These are phyloP conservation scores for Colletotrichum godetiae DNA, from an alignment of 2,329 filamentous ascomycete genomes.

Conservation along the genomic window DNA sequence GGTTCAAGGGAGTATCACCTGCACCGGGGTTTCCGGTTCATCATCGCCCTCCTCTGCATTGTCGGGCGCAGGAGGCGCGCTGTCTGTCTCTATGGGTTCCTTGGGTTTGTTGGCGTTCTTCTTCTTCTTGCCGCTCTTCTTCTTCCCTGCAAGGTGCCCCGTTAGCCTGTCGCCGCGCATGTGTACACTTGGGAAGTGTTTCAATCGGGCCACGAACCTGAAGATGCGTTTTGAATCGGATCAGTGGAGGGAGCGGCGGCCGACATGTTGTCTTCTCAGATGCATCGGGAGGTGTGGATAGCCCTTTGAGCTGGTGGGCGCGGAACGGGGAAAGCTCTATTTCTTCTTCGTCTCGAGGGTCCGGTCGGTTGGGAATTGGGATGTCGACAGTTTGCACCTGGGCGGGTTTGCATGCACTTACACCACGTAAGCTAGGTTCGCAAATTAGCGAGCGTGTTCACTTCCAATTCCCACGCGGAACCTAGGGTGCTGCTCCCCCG, in stretches of 20 bases:
- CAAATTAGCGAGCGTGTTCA: constrained; percentile 37
- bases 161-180: constrained; percentile 18
- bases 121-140: constrained; percentile 71
- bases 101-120: constrained; percentile 64
- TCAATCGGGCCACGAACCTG: constrained; percentile 39
- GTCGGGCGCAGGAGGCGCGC: constrained; percentile 45
- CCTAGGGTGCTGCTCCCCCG: constrained; percentile 24
- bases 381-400: constrained; percentile 27
- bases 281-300: constrained; percentile 33
- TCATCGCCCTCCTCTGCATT: constrained; percentile 55
- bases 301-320: constrained; percentile 33
- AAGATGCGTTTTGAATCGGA: constrained; percentile 42
- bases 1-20: constrained; percentile 39
- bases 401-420: constrained; percentile 29
- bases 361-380: constrained; percentile 10
- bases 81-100: constrained; percentile 49
- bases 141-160: constrained; percentile 53
- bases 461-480: constrained; percentile 34
- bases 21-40: constrained; percentile 53
- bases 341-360: background rate
- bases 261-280: constrained; percentile 41
- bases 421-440: constrained; percentile 34
- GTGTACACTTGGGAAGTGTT: background rate
- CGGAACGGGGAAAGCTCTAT: constrained; percentile 1
- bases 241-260: constrained; percentile 41